phyloP scores from a whole-genome alignment of 108 stramenopile genomes.

The Nitzschia inconspicua region DNA sequence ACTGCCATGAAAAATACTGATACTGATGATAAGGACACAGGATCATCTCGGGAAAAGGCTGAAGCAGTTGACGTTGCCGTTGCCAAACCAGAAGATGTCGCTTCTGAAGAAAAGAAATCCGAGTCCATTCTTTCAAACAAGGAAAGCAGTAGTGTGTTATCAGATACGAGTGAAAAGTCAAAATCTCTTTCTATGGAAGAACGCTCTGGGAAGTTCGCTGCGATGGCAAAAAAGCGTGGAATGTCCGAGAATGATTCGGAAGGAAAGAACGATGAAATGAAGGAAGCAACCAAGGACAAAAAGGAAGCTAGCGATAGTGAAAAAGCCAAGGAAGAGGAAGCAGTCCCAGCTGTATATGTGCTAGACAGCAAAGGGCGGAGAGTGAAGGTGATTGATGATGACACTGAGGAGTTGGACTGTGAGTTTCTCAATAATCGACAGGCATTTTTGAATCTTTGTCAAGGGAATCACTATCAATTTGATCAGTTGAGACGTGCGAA shows the following conservation, averaged over 20 bases:
- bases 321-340: slow-evolving; percentile 30
- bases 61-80: slow-evolving; percentile 1
- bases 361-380: slow-evolving; percentile 80
- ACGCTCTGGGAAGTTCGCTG: slow-evolving; percentile 72
- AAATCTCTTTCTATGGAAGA: slow-evolving; percentile 23
- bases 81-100: neutral
- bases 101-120: slow-evolving; percentile 1
- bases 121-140: slow-evolving; percentile 32
- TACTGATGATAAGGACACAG: slow-evolving; percentile 5
- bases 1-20: slow-evolving; percentile 9
- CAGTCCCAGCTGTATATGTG: slow-evolving; percentile 34
- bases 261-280: slow-evolving; percentile 15
- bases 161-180: slow-evolving; percentile 1
- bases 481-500: slow-evolving; percentile 96
- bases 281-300: slow-evolving; percentile 28
- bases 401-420: slow-evolving; percentile 84
- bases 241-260: slow-evolving; percentile 34
- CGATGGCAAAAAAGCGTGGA: slow-evolving; percentile 74
- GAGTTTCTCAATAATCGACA: slow-evolving; percentile 89
- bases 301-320: slow-evolving; percentile 9
- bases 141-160: slow-evolving; percentile 2
- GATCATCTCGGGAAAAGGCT: neutral
- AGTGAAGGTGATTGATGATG: slow-evolving; percentile 86
- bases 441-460: slow-evolving; percentile 84
- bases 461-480: slow-evolving; percentile 98